phyloP scores from a whole-genome alignment of 805 yeast species.

The Metschnikowia anglica region DNA sequence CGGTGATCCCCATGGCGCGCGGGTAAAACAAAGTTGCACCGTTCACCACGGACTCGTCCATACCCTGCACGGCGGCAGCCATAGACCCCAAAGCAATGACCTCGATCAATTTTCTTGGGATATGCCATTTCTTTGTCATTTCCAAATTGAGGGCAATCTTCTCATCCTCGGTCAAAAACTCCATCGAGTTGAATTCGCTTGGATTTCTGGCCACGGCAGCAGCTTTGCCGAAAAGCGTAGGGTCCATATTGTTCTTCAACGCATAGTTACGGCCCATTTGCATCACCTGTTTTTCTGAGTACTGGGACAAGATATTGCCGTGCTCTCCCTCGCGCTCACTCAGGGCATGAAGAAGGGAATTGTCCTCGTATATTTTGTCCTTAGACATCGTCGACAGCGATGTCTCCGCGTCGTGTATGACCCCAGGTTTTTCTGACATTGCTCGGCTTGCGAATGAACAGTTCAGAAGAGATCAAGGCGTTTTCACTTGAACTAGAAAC shows the following conservation, averaged over 20 bases:
- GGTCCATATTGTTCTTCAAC: constrained; percentile 51
- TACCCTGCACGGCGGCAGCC: constrained; percentile 73
- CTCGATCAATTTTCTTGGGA: constrained; percentile 49
- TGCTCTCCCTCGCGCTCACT: constrained; percentile 19
- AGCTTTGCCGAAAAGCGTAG: constrained; percentile 58
- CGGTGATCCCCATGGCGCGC: constrained; percentile 46
- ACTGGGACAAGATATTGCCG: constrained; percentile 43
- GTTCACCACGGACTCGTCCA: constrained; percentile 70
- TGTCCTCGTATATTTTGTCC: constrained; percentile 1
- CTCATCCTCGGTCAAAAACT: constrained; percentile 46
- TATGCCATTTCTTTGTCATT: constrained; percentile 42
- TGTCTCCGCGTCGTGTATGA: constrained; percentile 5
- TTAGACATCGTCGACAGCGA: constrained; percentile 8
- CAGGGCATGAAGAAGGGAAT: constrained; percentile 11
- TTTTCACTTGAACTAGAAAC: too few species aligned
- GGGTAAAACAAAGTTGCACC: constrained; percentile 69
- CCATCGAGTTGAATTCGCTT: constrained; percentile 55
- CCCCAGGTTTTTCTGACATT: constrained; percentile 9
- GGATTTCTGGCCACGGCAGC: constrained; percentile 63
- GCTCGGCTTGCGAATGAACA: too few species aligned
- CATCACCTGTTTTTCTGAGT: constrained; percentile 62
- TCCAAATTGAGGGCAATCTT: constrained; percentile 47
- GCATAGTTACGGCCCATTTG: constrained; percentile 71
- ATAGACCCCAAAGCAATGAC: constrained; percentile 60
- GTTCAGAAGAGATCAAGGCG: too few species aligned